Percentiles rank a stretch among this genome's conserved stretches.
phyloP scores from a whole-genome alignment of 306 rosid genomes.

The Mimosa bimucronata region DNA sequence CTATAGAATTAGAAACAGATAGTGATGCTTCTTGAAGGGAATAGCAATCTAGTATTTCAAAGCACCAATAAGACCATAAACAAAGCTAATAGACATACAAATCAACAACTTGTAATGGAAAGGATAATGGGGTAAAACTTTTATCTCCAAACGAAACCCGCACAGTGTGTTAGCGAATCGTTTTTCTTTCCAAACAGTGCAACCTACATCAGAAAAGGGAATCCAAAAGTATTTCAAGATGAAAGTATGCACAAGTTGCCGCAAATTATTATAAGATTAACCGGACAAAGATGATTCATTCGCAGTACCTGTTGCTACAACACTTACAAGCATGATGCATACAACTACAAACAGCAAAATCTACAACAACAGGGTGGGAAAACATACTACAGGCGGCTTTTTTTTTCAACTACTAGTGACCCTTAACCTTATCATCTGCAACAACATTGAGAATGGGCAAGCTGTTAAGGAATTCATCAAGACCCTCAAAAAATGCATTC shows the following conservation, averaged over 20 bases:
- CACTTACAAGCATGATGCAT: conserved; percentile 32
- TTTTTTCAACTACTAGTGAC: conserved; percentile 51
- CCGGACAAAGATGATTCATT: conserved; percentile 23
- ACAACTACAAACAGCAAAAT: conserved; percentile 42
- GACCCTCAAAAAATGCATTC: conserved; percentile 89
- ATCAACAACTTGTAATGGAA: background rate
- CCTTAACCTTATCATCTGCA: conserved; percentile 83
- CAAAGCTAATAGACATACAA: background rate
- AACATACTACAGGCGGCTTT: conserved; percentile 33
- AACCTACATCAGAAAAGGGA: conserved; percentile 27
- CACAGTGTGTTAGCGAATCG: background rate
- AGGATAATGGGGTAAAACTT: background rate
- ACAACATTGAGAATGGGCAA: conserved; percentile 90
- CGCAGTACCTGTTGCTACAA: conserved; percentile 30
- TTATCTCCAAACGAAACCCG: conserved; percentile 23
- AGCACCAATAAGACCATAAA: background rate
- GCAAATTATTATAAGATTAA: conserved; percentile 39
- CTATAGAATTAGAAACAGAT: background rate
- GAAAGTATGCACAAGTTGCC: conserved; percentile 33
- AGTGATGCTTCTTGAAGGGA: background rate
- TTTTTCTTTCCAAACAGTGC: no score
- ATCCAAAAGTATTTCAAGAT: conserved; percentile 9
- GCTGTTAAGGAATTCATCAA: conserved; percentile 89
- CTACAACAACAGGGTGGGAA: conserved; percentile 42
- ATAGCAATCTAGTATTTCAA: background rate